Evolutionary conservation across 257 asterid species (phyloP).

Genomic region (Solanum virginianum): DNA sequence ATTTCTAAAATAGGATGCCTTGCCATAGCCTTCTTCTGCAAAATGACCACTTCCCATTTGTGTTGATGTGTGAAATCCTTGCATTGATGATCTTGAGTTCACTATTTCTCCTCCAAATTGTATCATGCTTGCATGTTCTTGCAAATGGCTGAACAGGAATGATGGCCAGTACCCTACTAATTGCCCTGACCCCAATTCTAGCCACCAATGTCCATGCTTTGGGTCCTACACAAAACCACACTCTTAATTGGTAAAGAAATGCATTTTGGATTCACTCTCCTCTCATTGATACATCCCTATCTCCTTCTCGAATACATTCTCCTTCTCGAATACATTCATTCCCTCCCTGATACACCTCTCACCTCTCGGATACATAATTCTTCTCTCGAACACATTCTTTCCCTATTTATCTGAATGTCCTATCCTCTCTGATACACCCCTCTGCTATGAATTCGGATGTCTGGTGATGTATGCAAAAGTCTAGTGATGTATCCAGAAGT

Average conservation of each 20-base stretch:
- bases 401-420: too few relatives aligned
- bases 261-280: too few relatives aligned
- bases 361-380: too few relatives aligned
- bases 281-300: too few relatives aligned
- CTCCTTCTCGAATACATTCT: too few relatives aligned
- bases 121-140: background rate
- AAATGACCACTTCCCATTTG: slow-evolving; percentile 19
- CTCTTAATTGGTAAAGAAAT: background rate
- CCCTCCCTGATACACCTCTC: too few relatives aligned
- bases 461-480: too few relatives aligned
- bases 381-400: too few relatives aligned
- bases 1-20: slow-evolving; percentile 11
- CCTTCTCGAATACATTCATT: too few relatives aligned
- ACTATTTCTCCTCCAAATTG: slow-evolving; percentile 11
- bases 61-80: slow-evolving; percentile 5
- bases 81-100: background rate
- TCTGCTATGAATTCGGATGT: too few relatives aligned
- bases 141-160: slow-evolving; percentile 1
- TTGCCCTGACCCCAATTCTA: background rate
- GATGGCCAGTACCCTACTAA: slow-evolving; percentile 14
- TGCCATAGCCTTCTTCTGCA: slow-evolving; percentile 9
- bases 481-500: too few relatives aligned
- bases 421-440: too few relatives aligned
- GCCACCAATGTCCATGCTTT: slow-evolving; percentile 9
- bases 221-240: background rate